Conservation (phyloP, 1,284 basidiomycete genomes). For the Heliocybe sulcata region DNA sequence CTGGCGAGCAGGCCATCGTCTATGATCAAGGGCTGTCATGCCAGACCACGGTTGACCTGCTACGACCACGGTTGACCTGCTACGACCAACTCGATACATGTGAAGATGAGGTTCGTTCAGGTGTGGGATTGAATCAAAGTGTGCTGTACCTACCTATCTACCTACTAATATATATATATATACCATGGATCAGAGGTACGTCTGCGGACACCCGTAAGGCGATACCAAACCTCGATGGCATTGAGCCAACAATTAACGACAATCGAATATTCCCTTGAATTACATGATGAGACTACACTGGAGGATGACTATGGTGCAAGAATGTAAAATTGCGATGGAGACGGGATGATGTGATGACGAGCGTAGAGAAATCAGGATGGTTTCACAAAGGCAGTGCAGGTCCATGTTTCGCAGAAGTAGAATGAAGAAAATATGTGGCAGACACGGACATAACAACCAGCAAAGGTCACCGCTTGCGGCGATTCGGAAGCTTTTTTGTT, state of each 20-base stretch:
- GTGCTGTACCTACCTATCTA: too few relatives aligned
- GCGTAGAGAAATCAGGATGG: neutral
- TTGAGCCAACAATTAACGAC: neutral
- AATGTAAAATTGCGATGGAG: neutral
- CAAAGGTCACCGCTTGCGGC: neutral
- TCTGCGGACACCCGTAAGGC: neutral
- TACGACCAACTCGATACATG: too few relatives aligned
- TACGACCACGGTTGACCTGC: too few relatives aligned
- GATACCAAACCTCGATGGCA: neutral
- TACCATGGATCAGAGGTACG: neutral
- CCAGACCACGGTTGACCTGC: too few relatives aligned
- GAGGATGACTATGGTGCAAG: neutral
- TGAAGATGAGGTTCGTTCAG: too few relatives aligned
- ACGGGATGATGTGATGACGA: neutral
- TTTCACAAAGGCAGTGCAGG: neutral
- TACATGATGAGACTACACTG: neutral
- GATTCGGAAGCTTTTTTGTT: constrained; percentile 47
- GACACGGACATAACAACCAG: neutral
- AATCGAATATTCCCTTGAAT: neutral
- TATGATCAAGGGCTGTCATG: neutral
- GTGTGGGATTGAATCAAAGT: too few relatives aligned
- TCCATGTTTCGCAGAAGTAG: neutral
- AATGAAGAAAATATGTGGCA: neutral
- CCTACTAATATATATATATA: neutral
- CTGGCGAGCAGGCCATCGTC: neutral